phyloP scores from a whole-genome alignment of 495 filamentous ascomycete species.

The Cryomyces antarcticus region DNA sequence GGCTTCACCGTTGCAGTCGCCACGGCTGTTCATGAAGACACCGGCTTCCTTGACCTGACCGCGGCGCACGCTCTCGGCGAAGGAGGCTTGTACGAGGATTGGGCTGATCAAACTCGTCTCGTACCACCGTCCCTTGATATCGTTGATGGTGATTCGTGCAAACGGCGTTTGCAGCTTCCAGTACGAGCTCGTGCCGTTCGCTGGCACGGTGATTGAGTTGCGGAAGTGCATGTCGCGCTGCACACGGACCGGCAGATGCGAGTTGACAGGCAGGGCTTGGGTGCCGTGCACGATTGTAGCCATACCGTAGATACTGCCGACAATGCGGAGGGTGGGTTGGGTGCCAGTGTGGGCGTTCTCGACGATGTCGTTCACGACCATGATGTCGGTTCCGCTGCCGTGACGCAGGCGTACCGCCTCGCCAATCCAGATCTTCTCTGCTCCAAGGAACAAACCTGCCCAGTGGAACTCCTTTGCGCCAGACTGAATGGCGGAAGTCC shows the following conservation, averaged over 20 bases:
- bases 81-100: slow-evolving; percentile 22
- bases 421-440: slow-evolving; percentile 40
- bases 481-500: slow-evolving; percentile 17
- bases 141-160: slow-evolving; percentile 20
- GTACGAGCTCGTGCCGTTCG: slow-evolving; percentile 10
- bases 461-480: slow-evolving; percentile 23
- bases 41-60: slow-evolving; percentile 24
- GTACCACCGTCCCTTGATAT: slow-evolving; percentile 45
- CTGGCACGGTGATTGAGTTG: slow-evolving; percentile 17
- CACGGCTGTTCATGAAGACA: slow-evolving; percentile 29
- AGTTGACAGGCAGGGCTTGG: slow-evolving; percentile 11
- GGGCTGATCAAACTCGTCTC: slow-evolving; percentile 32
- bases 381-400: slow-evolving; percentile 25
- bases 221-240: slow-evolving; percentile 25
- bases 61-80: slow-evolving; percentile 16
- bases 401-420: slow-evolving; percentile 31
- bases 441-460: slow-evolving; percentile 39
- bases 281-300: slow-evolving; percentile 10
- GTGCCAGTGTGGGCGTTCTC: slow-evolving; percentile 9
- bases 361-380: slow-evolving; percentile 26
- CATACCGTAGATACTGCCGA: slow-evolving; percentile 30
- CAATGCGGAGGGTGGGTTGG: slow-evolving; percentile 8
- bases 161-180: slow-evolving; percentile 23
- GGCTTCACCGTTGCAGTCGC: slow-evolving; percentile 15
- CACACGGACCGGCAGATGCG: slow-evolving; percentile 24